A percentile compares a stretch with the other conserved stretches of the same genome.
These are phyloP conservation scores for Alternaria alternata DNA, from an alignment of 2,329 filamentous ascomycete genomes.

Conservation along the genomic window DNA sequence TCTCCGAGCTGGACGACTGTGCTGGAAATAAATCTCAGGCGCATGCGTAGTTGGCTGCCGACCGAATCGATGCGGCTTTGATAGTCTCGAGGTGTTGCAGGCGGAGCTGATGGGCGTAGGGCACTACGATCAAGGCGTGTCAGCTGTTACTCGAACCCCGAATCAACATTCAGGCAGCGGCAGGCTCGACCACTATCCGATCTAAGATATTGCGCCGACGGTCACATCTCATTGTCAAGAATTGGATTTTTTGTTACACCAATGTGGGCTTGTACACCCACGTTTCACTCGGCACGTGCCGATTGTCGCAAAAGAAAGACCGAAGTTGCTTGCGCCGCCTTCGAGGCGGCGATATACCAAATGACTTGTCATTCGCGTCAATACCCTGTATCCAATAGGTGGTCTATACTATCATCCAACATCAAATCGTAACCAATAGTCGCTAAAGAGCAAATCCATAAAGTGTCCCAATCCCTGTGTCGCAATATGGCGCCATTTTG, in stretches of 20 bases:
- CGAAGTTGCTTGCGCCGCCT: background rate
- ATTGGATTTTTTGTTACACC: background rate
- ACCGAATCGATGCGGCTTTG: background rate
- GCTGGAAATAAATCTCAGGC: background rate
- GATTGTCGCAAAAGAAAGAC: background rate
- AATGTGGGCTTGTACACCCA: background rate
- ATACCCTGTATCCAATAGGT: constrained; percentile 1
- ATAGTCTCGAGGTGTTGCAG: background rate
- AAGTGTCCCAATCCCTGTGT: constrained; percentile 9
- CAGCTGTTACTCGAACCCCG: background rate
- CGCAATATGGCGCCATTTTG: constrained; percentile 31
- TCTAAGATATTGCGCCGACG: background rate
- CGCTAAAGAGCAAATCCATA: constrained; percentile 9
- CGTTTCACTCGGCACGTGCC: constrained; percentile 3
- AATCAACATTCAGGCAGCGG: background rate
- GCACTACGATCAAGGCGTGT: background rate
- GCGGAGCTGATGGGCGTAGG: background rate
- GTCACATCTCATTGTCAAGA: background rate
- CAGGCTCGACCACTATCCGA: background rate
- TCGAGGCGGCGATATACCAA: constrained; percentile 1
- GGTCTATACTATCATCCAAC: constrained; percentile 11
- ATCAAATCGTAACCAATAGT: constrained; percentile 2
- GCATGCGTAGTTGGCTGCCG: background rate
- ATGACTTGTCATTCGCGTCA: background rate
- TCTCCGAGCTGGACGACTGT: background rate